Evolutionary conservation across 1,284 basidiomycete genomes (phyloP).

Genomic region (Microbotryum violaceum): DNA sequence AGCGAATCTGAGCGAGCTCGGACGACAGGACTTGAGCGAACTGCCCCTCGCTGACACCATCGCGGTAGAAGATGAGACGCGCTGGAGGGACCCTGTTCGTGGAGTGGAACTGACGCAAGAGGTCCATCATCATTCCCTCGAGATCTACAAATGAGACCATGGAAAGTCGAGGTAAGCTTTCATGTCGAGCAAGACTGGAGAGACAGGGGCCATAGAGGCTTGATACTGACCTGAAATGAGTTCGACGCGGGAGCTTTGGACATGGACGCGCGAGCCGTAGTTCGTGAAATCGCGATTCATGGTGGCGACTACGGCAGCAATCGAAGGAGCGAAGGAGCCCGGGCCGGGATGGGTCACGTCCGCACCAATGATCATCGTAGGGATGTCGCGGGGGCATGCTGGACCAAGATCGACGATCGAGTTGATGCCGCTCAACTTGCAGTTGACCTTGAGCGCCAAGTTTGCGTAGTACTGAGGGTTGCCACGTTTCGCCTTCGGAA

Average conservation of each 20-base stretch:
- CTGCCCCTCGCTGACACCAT: constrained; percentile 31
- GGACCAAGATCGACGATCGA: constrained; percentile 41
- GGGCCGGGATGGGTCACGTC: constrained; percentile 68
- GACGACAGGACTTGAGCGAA: constrained; percentile 18
- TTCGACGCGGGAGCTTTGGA: constrained; percentile 58
- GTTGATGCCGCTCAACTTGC: constrained; percentile 70
- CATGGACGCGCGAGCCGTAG: constrained; percentile 61
- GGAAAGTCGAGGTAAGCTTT: not conserved
- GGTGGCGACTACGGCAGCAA: constrained; percentile 63
- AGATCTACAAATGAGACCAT: constrained; percentile 53
- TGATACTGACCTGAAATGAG: constrained; percentile 40
- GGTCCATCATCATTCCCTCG: constrained; percentile 59
- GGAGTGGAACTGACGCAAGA: constrained; percentile 51
- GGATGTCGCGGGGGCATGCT: too few species aligned
- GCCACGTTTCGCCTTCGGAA: constrained; percentile 7
- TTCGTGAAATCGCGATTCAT: constrained; percentile 54
- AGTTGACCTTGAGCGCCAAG: constrained; percentile 57
- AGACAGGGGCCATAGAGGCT: not conserved
- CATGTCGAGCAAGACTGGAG: not conserved
- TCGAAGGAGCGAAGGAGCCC: constrained; percentile 58
- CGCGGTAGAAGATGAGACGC: constrained; percentile 48
- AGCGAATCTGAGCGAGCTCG: constrained; percentile 22
- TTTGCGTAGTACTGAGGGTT: constrained; percentile 14
- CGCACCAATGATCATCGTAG: constrained; percentile 70
- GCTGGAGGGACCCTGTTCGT: constrained; percentile 52